phyloP scores from a whole-genome alignment of 2,329 filamentous ascomycete genomes.

The Tolypocladium ophioglossoides region DNA sequence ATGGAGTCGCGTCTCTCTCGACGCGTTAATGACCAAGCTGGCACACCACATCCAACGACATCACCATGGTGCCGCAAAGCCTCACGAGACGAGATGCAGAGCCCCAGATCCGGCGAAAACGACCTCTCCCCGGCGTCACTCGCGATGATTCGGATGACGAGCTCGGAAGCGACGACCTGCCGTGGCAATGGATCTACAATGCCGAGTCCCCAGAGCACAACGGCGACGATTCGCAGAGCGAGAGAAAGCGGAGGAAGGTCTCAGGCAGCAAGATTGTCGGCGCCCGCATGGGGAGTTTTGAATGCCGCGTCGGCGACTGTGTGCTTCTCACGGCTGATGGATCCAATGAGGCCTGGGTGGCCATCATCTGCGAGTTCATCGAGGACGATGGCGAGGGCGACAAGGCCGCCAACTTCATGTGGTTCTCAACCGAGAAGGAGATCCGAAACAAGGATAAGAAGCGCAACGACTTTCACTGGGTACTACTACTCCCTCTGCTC shows the following conservation, averaged over 20 bases:
- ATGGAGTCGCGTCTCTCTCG: conserved; percentile 16
- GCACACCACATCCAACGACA: conserved; percentile 4
- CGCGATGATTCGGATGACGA: conserved; percentile 86
- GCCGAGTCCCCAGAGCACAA: conserved; percentile 18
- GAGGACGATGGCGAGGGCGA: conserved; percentile 54
- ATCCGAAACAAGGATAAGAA: conserved; percentile 77
- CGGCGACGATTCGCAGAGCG: conserved; percentile 15
- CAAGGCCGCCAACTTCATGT: conserved; percentile 84
- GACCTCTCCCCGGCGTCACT: conserved; percentile 39
- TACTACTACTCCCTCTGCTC: conserved; percentile 18
- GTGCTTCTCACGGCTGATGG: conserved; percentile 84
- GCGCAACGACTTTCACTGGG: conserved; percentile 64
- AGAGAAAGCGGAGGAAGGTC: conserved; percentile 24
- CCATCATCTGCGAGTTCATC: conserved; percentile 73
- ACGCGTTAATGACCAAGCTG: conserved; percentile 14
- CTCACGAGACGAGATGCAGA: conserved; percentile 8
- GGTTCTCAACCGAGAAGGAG: conserved; percentile 90
- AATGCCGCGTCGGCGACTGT: conserved; percentile 71
- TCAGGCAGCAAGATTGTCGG: conserved; percentile 53
- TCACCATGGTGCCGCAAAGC: conserved; percentile 14
- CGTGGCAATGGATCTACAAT: conserved; percentile 72
- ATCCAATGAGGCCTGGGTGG: conserved; percentile 82
- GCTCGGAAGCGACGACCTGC: conserved; percentile 58
- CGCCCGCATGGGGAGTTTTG: conserved; percentile 71
- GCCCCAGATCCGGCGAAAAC: conserved; percentile 9